Base-by-base conservation (phyloP, 1,284 basidiomycete species). In the Coniophora puteana region DNA sequence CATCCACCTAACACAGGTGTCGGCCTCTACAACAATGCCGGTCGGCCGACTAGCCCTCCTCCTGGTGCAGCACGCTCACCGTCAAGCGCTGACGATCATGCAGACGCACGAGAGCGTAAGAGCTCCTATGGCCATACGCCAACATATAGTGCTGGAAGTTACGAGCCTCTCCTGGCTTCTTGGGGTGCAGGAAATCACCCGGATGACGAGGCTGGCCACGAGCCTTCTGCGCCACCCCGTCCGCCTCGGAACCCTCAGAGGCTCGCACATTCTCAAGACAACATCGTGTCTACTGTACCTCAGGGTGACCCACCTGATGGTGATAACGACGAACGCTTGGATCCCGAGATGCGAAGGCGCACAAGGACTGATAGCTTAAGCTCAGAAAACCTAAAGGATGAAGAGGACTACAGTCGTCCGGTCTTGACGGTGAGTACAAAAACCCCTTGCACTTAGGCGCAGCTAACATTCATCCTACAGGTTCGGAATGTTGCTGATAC, bases 151-250 rank as follows among this genome's bases (percentile, higher is more conserved):
- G 71, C 68, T 10, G 78, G 74, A 16, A 86, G 83, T 61, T 74
- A 73, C 44, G 83, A 85, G 49, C 80, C 80, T 20, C 64, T 85
- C 17, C 58, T 86, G 37, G 69, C 72, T 4, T 67, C 67, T 7
- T 74, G 45, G 11, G 27, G 61, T 43, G 42, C 36, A 14, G 50
- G 54, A n/a, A 53, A 57, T 41, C 42, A 47, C 17, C 43, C 57
- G 16, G 45, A 44, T 4, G 37, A 40, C 11, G 46, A 48, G 31
- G n/a, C 45, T 40, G 41, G 58, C 33, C 46, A 40, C 39, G 48
- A 54, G 11, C 18, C 31, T 18, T 38, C 45, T 32, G 28, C 32
- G 12, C 53, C 63, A 21, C 65, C 71, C 22, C 59, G 63, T 24
- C 76, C 72, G 13, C 70, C 74, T 30, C 63, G 70, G 34, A 74